These are phyloP conservation scores for Acrocalymma vagum DNA, from an alignment of 2,329 filamentous ascomycete species.

Conservation along the genomic window DNA sequence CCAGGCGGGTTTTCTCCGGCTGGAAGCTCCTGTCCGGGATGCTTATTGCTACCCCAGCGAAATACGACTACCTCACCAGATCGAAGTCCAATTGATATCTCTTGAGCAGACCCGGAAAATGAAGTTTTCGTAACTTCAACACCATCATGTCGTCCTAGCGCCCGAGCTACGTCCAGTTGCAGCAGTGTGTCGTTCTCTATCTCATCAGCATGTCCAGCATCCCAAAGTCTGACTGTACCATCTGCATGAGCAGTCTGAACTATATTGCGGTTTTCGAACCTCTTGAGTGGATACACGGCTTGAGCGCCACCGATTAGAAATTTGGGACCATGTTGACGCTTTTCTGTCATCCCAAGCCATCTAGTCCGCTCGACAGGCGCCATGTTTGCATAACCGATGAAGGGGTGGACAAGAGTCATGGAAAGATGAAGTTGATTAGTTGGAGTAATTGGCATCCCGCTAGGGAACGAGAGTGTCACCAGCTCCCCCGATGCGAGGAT, in stretches of 20 bases:
- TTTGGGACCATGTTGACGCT: slow-evolving; percentile 77
- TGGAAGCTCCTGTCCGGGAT: slow-evolving; percentile 70
- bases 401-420: slow-evolving; percentile 88
- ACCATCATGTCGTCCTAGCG: slow-evolving; percentile 79
- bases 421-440: slow-evolving; percentile 93
- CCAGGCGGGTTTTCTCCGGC: slow-evolving; percentile 55
- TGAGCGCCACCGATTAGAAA: slow-evolving; percentile 83
- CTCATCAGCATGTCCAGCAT: slow-evolving; percentile 89
- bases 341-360: slow-evolving; percentile 93
- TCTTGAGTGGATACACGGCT: slow-evolving; percentile 72
- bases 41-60: slow-evolving; percentile 83
- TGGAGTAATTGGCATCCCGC: slow-evolving; percentile 86
- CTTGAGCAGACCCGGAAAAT: slow-evolving; percentile 80
- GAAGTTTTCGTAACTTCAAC: slow-evolving; percentile 82
- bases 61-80: slow-evolving; percentile 89
- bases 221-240: slow-evolving; percentile 91
- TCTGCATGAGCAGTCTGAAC: slow-evolving; percentile 90
- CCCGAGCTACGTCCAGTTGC: slow-evolving; percentile 86
- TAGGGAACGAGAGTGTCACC: slow-evolving; percentile 89
- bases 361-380: slow-evolving; percentile 77
- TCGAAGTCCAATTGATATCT: slow-evolving; percentile 82
- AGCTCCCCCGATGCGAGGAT: slow-evolving; percentile 87
- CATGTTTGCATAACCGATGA: slow-evolving; percentile 77
- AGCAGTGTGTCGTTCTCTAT: slow-evolving; percentile 85
- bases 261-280: slow-evolving; percentile 84